Conservation (phyloP, 2,329 filamentous ascomycete species). For the Scytalidium sp. region DNA sequence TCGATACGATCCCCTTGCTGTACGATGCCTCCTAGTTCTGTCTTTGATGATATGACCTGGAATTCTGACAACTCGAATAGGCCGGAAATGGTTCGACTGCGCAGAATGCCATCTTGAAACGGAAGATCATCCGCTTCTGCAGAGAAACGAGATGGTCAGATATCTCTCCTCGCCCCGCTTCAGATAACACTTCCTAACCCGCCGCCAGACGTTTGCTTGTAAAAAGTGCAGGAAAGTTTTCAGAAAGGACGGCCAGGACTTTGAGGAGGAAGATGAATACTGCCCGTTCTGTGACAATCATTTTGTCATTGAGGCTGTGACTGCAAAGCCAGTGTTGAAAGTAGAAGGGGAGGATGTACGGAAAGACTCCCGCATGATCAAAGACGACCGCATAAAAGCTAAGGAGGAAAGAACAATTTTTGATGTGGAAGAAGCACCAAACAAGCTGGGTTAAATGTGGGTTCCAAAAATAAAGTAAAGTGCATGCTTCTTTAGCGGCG, state of each 20-base stretch:
- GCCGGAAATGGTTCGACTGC: constrained; percentile 98
- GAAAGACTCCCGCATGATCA: constrained; percentile 86
- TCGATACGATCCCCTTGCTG: constrained; percentile 94
- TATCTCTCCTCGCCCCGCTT: constrained; percentile 4
- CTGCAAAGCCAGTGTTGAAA: constrained; percentile 77
- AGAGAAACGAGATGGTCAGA: constrained; percentile 75
- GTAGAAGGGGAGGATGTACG: constrained; percentile 90
- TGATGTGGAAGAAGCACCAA: constrained; percentile 70
- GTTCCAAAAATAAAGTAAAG: background rate
- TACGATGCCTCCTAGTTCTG: constrained; percentile 40
- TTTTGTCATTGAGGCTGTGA: constrained; percentile 86
- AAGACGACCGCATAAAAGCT: constrained; percentile 72
- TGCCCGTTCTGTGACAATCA: constrained; percentile 99
- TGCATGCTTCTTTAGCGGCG: constrained; percentile 27
- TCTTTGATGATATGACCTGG: background rate
- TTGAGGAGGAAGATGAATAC: constrained; percentile 97
- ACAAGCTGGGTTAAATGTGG: constrained; percentile 65
- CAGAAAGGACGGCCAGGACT: constrained; percentile 87
- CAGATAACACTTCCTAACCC: constrained; percentile 3
- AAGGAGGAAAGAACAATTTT: constrained; percentile 66
- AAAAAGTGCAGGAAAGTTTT: constrained; percentile 99
- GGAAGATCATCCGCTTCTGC: constrained; percentile 71
- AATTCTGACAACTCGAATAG: constrained; percentile 38
- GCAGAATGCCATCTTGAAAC: constrained; percentile 87
- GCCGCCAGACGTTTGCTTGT: constrained; percentile 70